These are phyloP conservation scores for Stylosanthes scabra DNA, from an alignment of 331 rosid genomes.

Conservation along the genomic window DNA sequence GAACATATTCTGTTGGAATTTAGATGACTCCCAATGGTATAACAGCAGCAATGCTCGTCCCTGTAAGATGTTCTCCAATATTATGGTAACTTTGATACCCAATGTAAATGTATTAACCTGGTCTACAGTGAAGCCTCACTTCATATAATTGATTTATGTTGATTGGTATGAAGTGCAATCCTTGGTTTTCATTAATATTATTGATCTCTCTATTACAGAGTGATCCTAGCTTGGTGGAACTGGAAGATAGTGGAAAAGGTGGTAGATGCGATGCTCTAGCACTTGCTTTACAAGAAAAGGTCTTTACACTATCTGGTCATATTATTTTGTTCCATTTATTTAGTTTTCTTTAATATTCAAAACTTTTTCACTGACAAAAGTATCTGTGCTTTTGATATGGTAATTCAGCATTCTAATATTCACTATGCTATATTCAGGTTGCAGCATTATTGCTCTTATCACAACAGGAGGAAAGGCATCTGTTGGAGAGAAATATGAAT, in stretches of 20 bases:
- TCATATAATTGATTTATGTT: slow-evolving; percentile 34
- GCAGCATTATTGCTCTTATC: slow-evolving; percentile 78
- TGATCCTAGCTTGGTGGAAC: slow-evolving; percentile 42
- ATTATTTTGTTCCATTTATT: background rate
- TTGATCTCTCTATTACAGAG: slow-evolving; percentile 48
- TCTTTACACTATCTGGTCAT: slow-evolving; percentile 25
- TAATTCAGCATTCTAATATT: slow-evolving; percentile 25
- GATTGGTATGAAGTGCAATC: slow-evolving; percentile 7
- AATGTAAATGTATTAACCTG: slow-evolving; percentile 16
- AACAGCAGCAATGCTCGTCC: slow-evolving; percentile 2
- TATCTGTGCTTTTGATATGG: slow-evolving; percentile 31
- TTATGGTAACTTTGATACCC: slow-evolving; percentile 19
- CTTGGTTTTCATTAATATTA: slow-evolving; percentile 34
- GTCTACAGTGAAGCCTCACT: slow-evolving; percentile 17
- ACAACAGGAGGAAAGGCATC: slow-evolving; percentile 96
- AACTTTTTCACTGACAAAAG: slow-evolving; percentile 12
- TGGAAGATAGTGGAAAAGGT: slow-evolving; percentile 46
- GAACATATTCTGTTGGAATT: slow-evolving; percentile 3
- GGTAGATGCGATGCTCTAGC: slow-evolving; percentile 75
- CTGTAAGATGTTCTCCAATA: background rate
- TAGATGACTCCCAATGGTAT: slow-evolving; percentile 23
- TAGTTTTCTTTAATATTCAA: slow-evolving; percentile 13
- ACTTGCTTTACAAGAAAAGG: slow-evolving; percentile 94
- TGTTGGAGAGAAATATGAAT: slow-evolving; percentile 83
- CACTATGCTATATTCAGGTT: slow-evolving; percentile 61